Percentiles rank a stretch among this genome's conserved stretches.
Conservation (phyloP, 2,329 filamentous ascomycete genomes). For the Apiospora kogelbergensis region DNA sequence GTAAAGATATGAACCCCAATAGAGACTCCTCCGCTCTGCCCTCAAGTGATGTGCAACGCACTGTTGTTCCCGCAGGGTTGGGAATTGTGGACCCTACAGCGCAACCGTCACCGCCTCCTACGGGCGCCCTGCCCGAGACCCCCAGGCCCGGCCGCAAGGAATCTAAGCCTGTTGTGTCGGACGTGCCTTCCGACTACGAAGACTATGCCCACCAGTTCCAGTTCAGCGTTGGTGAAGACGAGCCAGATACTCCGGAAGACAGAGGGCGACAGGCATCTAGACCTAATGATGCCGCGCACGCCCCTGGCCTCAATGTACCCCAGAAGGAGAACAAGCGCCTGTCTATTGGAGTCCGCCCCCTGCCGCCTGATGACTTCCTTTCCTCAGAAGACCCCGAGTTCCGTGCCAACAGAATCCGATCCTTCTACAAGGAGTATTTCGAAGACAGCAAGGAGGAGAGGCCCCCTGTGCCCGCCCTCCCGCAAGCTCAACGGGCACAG, state of each 20-base stretch:
- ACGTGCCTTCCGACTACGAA: conserved; percentile 19
- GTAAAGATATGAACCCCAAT: conserved; percentile 19
- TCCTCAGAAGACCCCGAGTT: conserved; percentile 88
- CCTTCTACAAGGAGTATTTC: conserved; percentile 99
- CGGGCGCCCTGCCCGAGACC: conserved; percentile 29
- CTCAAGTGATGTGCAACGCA: conserved; percentile 14
- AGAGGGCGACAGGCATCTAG: conserved; percentile 18
- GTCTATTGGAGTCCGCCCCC: conserved; percentile 76
- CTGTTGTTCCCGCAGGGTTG: conserved; percentile 16
- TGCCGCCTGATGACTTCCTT: conserved; percentile 80
- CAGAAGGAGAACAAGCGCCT: conserved; percentile 56
- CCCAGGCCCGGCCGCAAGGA: conserved; percentile 34
- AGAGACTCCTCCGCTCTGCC: conserved; percentile 20
- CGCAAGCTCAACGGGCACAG: conserved; percentile 29
- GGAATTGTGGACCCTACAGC: conserved; percentile 24
- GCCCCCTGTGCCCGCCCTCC: conserved; percentile 16
- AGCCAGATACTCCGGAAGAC: conserved; percentile 18
- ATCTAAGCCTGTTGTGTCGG: conserved; percentile 33
- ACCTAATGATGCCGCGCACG: conserved; percentile 27
- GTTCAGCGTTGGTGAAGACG: conserved; percentile 34
- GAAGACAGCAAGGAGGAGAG: conserved; percentile 67
- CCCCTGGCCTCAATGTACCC: conserved; percentile 52
- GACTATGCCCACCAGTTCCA: conserved; percentile 14
- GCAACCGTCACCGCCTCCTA: conserved; percentile 21
- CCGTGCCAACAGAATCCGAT: conserved; percentile 92